phyloP scores from a whole-genome alignment of 2,329 filamentous ascomycete genomes.

The Fusarium sp. region DNA sequence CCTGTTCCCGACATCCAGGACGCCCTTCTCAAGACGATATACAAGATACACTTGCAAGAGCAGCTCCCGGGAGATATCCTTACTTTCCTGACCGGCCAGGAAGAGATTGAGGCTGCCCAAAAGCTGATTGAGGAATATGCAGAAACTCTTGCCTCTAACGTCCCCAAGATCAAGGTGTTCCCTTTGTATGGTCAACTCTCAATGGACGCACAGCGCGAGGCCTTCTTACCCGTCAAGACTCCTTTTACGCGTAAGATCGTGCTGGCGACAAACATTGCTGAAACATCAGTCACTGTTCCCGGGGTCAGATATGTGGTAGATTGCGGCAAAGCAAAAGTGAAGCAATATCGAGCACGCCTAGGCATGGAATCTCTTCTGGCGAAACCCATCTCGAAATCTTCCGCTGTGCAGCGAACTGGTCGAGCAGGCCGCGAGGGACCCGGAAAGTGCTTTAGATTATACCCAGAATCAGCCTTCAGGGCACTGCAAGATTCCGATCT shows the following conservation, averaged over 20 bases:
- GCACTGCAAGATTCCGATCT: conserved; percentile 76
- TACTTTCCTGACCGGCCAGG: conserved; percentile 91
- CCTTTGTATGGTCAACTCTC: conserved; percentile 92
- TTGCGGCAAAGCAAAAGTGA: conserved; percentile 92
- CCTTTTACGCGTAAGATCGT: conserved; percentile 87
- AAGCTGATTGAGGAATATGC: conserved; percentile 84
- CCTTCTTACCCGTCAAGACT: conserved; percentile 79
- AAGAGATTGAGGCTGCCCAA: conserved; percentile 87
- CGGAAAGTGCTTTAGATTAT: conserved; percentile 89
- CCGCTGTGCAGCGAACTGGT: conserved; percentile 89
- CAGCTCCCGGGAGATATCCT: conserved; percentile 94
- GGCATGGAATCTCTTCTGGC: conserved; percentile 91
- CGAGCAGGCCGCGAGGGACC: conserved; percentile 92
- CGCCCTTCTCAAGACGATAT: conserved; percentile 80
- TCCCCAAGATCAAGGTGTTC: conserved; percentile 77
- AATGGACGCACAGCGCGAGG: conserved; percentile 83
- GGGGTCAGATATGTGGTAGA: conserved; percentile 93
- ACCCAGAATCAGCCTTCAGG: conserved; percentile 81
- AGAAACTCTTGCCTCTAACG: conserved; percentile 73
- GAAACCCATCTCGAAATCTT: conserved; percentile 92
- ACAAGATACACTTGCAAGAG: conserved; percentile 87
- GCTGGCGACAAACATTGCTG: conserved; percentile 96
- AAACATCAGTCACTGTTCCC: conserved; percentile 95
- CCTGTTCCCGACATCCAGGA: conserved; percentile 86
- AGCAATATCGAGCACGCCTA: conserved; percentile 84